phyloP scores from a whole-genome alignment of 1,284 basidiomycete genomes.

The Termitomyces sp. region DNA sequence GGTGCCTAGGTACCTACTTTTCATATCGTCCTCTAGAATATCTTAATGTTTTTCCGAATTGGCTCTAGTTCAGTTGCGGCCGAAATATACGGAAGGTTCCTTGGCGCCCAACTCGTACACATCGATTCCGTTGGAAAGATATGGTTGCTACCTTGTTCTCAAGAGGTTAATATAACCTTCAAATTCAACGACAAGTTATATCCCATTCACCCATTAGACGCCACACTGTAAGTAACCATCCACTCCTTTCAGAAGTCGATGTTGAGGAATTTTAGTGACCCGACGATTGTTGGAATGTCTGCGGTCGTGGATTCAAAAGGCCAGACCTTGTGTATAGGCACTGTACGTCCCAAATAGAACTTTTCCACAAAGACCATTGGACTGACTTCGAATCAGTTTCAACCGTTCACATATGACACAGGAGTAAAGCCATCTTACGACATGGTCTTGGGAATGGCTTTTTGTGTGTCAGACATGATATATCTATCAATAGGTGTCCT shows the following conservation, averaged over 20 bases:
- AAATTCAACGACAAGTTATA: constrained; percentile 46
- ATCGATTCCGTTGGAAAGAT: constrained; percentile 39
- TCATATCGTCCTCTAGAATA: neutral
- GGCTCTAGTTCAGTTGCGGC: constrained; percentile 43
- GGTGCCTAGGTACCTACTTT: constrained; percentile 41
- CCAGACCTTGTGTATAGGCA: constrained; percentile 40
- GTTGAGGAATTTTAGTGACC: constrained; percentile 20
- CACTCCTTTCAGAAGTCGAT: neutral
- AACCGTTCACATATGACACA: constrained; percentile 39
- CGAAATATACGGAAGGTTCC: constrained; percentile 50
- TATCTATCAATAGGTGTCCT: neutral
- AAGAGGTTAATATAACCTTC: constrained; percentile 60
- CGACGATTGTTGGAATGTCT: constrained; percentile 28
- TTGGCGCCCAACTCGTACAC: constrained; percentile 45
- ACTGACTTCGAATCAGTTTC: constrained; percentile 36
- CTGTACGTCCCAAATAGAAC: constrained; percentile 31
- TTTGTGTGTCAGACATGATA: constrained; percentile 35
- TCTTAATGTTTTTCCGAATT: neutral
- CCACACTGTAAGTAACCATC: constrained; percentile 31
- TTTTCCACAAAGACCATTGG: constrained; percentile 1
- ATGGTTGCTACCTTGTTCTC: constrained; percentile 56
- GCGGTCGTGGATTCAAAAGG: constrained; percentile 31
- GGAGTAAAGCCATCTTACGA: constrained; percentile 35
- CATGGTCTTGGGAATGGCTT: constrained; percentile 51
- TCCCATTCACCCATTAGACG: constrained; percentile 63